Conservation (phyloP, 495 filamentous ascomycete genomes). For the Penicillium taxi region DNA sequence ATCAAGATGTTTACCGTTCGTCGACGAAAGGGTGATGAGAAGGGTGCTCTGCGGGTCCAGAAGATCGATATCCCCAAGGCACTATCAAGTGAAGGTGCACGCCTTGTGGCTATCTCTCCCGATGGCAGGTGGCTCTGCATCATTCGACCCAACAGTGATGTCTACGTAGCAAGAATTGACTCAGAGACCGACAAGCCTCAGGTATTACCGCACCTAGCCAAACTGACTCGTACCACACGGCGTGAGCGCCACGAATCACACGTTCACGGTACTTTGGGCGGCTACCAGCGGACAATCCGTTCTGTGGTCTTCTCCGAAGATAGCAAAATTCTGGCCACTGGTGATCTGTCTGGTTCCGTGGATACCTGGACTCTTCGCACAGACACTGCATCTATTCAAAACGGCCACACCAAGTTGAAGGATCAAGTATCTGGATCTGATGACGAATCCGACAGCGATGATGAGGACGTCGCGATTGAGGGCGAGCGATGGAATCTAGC, state of each 20-base stretch:
- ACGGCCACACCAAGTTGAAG: slow-evolving; percentile 23
- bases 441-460: slow-evolving; percentile 46
- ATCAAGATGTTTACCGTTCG: slow-evolving; percentile 65
- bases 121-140: slow-evolving; percentile 50
- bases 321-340: slow-evolving; percentile 65
- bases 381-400: slow-evolving; percentile 32
- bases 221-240: slow-evolving; percentile 51
- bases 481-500: slow-evolving; percentile 60
- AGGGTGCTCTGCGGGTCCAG: slow-evolving; percentile 53
- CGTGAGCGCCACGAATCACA: slow-evolving; percentile 44
- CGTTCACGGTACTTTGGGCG: slow-evolving; percentile 60
- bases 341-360: slow-evolving; percentile 77
- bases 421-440: slow-evolving; percentile 33
- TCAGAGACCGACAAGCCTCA: slow-evolving; percentile 29
- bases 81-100: slow-evolving; percentile 51
- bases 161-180: slow-evolving; percentile 40
- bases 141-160: slow-evolving; percentile 42
- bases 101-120: slow-evolving; percentile 47
- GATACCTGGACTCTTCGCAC: slow-evolving; percentile 73
- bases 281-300: slow-evolving; percentile 69
- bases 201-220: slow-evolving; percentile 41
- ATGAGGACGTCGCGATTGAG: slow-evolving; percentile 31
- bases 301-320: slow-evolving; percentile 73
- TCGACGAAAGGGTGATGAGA: slow-evolving; percentile 38
- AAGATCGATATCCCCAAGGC: slow-evolving; percentile 54